phyloP scores from a whole-genome alignment of 192 early-diverging fungal genomes.

The Rhizoclosmatium globosum region DNA sequence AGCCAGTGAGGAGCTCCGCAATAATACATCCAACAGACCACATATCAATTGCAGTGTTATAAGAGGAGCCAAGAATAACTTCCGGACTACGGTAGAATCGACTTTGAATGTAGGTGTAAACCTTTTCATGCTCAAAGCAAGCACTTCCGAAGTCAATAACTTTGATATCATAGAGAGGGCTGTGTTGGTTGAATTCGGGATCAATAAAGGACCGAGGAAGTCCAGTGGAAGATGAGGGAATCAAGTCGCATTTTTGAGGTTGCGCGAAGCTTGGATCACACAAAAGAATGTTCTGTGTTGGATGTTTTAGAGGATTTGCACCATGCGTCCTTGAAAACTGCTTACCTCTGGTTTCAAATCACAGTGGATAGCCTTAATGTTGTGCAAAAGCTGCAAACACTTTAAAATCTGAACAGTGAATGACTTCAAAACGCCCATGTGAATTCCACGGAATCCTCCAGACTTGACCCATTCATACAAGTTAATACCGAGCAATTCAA shows the following conservation, averaged over 20 bases:
- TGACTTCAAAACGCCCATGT: constrained; percentile 74
- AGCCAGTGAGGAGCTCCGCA: constrained; percentile 82
- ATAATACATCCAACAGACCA: constrained; percentile 97
- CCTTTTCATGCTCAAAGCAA: constrained; percentile 90
- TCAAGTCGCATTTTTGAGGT: constrained; percentile 47
- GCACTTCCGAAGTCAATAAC: constrained; percentile 98
- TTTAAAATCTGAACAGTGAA: constrained; percentile 87
- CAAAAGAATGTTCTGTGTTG: constrained; percentile 80
- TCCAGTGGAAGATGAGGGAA: constrained; percentile 22
- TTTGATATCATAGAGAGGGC: constrained; percentile 77
- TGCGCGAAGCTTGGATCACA: constrained; percentile 64
- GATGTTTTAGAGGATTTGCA: not conserved
- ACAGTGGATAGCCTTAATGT: constrained; percentile 88
- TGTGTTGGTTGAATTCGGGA: constrained; percentile 50
- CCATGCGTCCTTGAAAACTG: no score
- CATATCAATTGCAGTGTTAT: constrained; percentile 95
- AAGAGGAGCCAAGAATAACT: constrained; percentile 90
- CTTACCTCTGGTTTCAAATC: constrained; percentile 96
- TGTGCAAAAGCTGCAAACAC: constrained; percentile 76
- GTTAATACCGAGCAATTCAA: constrained; percentile 93
- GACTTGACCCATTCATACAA: constrained; percentile 97
- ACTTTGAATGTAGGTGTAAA: constrained; percentile 97
- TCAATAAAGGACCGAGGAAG: constrained; percentile 39
- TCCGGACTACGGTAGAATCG: constrained; percentile 98
- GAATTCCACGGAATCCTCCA: constrained; percentile 89